Base-by-base conservation (phyloP, 2,329 filamentous ascomycete species). In the Cladosporium sphaerospermum region DNA sequence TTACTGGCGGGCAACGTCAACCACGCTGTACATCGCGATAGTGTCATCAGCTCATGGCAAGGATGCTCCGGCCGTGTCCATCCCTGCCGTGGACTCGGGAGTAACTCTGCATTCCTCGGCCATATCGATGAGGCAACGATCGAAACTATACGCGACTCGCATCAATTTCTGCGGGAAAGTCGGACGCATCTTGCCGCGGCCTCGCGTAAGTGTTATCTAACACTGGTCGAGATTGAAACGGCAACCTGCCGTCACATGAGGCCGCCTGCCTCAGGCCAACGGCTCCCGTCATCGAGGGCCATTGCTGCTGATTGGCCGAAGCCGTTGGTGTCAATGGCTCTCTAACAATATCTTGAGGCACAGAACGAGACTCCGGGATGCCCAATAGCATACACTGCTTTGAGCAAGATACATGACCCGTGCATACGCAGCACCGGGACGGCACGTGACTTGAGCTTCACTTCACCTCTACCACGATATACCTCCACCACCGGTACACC, bases 1-100 rank as follows among this genome's bases (percentile, higher is more conserved):
- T 75, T 71, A 76, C 73, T 76, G 73, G 72, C 59, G 60, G 61
- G 64, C 59, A 63, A 69, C 68, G 10, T 36, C 40, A 9, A 51
- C 31, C 28, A 43, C n/a, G 18, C 32, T 51, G 48, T 40, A 44
- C 32, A 43, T 28, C 16, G 48, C 13, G 14, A 19, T 50, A 39
- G 40, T 51, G 33, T 33, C 40, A 43, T 51, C 18, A 23, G 18
- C 32, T 37, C 48, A 43, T 32, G 48, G 48, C 48, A 51, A 28
- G 32, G 28, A 14, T 40, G 39, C 31, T 44, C 48, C 40, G 48
- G 40, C 32, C 36, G 48, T 16, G 10, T 19, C 31, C 59, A 61
- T 67, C 61, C 54, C 62, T 55, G 61, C 34, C 45, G 28, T 39
- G 56, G 45, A 28, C 44, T 53, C 40, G 51, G 40, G 44, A 54